Evolutionary conservation across 805 yeast genomes (phyloP).

Genomic region (Metschnikowia shivogae): DNA sequence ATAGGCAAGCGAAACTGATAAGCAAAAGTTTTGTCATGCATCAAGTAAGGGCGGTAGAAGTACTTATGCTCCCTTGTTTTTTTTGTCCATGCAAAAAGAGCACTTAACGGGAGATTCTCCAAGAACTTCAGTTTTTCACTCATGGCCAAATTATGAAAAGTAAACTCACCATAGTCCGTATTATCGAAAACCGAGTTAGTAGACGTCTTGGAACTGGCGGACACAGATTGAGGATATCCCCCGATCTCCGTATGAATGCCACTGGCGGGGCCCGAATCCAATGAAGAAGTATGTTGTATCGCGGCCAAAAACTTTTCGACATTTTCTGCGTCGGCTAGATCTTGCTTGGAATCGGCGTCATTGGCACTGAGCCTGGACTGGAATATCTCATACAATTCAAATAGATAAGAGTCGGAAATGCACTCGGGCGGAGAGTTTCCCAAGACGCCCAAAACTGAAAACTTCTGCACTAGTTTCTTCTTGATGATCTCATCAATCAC

Average conservation of each 20-base stretch:
- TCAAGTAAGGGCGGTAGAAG: constrained; percentile 25
- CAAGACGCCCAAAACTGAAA: constrained; percentile 33
- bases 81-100: constrained; percentile 13
- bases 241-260: not conserved
- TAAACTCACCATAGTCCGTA: constrained; percentile 14
- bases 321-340: constrained; percentile 1
- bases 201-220: not conserved
- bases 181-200: constrained; percentile 9
- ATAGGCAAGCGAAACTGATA: constrained; percentile 34
- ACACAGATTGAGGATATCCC: constrained; percentile 1
- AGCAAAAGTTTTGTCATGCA: constrained; percentile 20
- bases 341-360: constrained; percentile 2
- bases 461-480: constrained; percentile 31
- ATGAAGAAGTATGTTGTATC: not conserved
- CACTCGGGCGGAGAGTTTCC: constrained; percentile 30
- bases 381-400: constrained; percentile 30
- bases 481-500: constrained; percentile 28
- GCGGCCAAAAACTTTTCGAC: not conserved
- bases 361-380: constrained; percentile 22
- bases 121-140: not conserved
- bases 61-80: constrained; percentile 19
- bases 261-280: not conserved
- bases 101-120: constrained; percentile 7
- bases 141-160: constrained; percentile 3
- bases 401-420: constrained; percentile 26